Percentiles rank a stretch among this genome's conserved stretches.
Evolutionary conservation across 2,329 filamentous ascomycete genomes (phyloP).

Genomic region (Paramyrothecium roridum): DNA sequence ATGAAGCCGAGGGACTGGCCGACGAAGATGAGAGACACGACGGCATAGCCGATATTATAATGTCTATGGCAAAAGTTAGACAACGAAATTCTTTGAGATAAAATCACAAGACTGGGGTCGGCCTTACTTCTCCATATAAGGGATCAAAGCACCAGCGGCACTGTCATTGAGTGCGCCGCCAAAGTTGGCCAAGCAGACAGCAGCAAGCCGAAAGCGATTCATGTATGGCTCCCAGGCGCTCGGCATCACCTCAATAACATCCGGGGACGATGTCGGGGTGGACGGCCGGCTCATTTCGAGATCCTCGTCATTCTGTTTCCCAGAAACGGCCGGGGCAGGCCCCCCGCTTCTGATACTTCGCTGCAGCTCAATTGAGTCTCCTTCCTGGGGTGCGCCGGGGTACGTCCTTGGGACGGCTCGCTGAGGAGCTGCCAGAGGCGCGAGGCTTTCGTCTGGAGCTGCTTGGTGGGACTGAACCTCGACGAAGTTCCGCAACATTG

Average conservation of each 20-base stretch:
- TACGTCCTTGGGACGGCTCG: constrained; percentile 35
- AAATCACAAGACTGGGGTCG: not conserved
- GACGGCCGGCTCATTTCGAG: constrained; percentile 53
- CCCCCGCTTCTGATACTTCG: constrained; percentile 10
- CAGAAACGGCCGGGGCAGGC: constrained; percentile 5
- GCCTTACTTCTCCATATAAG: constrained; percentile 67
- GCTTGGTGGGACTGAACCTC: constrained; percentile 21
- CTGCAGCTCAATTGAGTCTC: constrained; percentile 24
- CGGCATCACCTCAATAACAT: constrained; percentile 45
- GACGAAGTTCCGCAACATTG: constrained; percentile 27
- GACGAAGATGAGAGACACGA: constrained; percentile 81
- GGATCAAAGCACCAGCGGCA: constrained; percentile 74
- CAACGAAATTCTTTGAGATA: not conserved
- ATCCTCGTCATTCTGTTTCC: constrained; percentile 15
- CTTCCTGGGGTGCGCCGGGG: constrained; percentile 31
- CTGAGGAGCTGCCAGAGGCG: constrained; percentile 24
- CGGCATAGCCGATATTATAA: constrained; percentile 72
- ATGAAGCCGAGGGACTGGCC: constrained; percentile 77
- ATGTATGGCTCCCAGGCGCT: constrained; percentile 59
- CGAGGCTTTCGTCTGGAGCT: constrained; percentile 13
- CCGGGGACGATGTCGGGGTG: constrained; percentile 33
- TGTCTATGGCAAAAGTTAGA: constrained; percentile 33
- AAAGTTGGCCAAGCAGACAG: constrained; percentile 63
- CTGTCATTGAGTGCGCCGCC: constrained; percentile 72
- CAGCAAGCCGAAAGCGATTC: constrained; percentile 68